Percentiles rank a stretch among this genome's conserved stretches.
Conservation (phyloP, 306 rosid genomes). For the Trifolium fragiferum region DNA sequence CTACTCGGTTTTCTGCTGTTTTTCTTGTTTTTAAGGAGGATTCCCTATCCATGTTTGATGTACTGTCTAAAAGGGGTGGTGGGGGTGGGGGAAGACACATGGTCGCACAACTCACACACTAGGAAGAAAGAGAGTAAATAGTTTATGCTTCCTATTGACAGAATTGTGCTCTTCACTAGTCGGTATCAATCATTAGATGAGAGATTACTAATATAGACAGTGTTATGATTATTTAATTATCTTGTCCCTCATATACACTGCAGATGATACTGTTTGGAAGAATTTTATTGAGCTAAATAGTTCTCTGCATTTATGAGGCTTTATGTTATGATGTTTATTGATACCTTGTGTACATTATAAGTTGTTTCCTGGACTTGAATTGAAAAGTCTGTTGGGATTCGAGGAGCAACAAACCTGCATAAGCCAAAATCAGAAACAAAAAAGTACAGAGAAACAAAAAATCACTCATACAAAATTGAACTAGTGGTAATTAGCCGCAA, state of each 20-base stretch:
- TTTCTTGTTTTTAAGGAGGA: conserved; percentile 29
- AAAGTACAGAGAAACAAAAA: not conserved
- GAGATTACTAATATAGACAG: conserved; percentile 20
- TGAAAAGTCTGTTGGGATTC: conserved; percentile 77
- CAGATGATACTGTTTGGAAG: conserved; percentile 23
- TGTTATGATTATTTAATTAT: conserved; percentile 24
- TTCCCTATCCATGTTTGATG: conserved; percentile 23
- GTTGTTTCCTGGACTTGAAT: conserved; percentile 71
- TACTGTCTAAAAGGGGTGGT: conserved; percentile 13
- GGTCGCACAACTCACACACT: conserved; percentile 4
- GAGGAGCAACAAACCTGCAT: conserved; percentile 84
- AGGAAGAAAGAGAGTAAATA: conserved; percentile 11
- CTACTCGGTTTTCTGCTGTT: conserved; percentile 17
- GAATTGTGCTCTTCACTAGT: conserved; percentile 31
- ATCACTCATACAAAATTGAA: conserved; percentile 14
- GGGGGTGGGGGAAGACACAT: not conserved
- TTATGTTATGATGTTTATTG: conserved; percentile 15
- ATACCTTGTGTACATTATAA: conserved; percentile 91
- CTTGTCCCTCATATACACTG: conserved; percentile 9
- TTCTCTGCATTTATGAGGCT: conserved; percentile 25
- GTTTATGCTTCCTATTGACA: conserved; percentile 22
- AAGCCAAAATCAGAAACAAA: conserved; percentile 27
- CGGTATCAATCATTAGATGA: conserved; percentile 41
- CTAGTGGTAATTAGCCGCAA: conserved; percentile 16
- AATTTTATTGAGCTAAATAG: conserved; percentile 2